Evolutionary conservation across 768 basidiomycete genomes (phyloP).

Genomic region (Suillus subalutaceus): DNA sequence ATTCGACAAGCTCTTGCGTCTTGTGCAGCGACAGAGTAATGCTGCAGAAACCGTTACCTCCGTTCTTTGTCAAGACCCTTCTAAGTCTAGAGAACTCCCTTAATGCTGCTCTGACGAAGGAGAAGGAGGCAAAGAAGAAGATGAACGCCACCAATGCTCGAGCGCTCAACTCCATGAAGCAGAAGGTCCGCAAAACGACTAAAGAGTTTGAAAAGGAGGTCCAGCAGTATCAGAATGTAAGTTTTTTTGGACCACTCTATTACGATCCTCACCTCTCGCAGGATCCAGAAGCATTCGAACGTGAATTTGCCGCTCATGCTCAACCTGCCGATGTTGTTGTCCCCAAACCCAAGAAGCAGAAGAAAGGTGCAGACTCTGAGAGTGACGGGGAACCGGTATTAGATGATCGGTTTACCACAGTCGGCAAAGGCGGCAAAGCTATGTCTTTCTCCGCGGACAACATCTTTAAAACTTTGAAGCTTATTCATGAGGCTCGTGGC

Average conservation of each 20-base stretch:
- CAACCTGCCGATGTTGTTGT: slow-evolving; percentile 47
- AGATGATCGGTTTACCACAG: slow-evolving; percentile 81
- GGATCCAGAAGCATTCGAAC: slow-evolving; percentile 90
- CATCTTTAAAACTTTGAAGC: slow-evolving; percentile 91
- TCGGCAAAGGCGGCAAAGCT: slow-evolving; percentile 87
- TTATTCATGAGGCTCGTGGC: slow-evolving; percentile 91
- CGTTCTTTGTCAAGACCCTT: slow-evolving; percentile 80
- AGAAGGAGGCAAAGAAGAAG: slow-evolving; percentile 93
- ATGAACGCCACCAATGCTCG: slow-evolving; percentile 94
- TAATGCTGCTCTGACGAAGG: slow-evolving; percentile 73
- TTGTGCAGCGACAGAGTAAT: slow-evolving; percentile 87
- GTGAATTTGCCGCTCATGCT: slow-evolving; percentile 62
- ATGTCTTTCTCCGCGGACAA: slow-evolving; percentile 81
- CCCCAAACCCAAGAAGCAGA: slow-evolving; percentile 39
- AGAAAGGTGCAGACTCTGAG: slow-evolving; percentile 35
- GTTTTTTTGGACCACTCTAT: slow-evolving; percentile 21
- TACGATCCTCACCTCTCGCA: slow-evolving; percentile 32
- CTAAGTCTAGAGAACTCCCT: slow-evolving; percentile 76
- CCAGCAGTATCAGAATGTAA: slow-evolving; percentile 77
- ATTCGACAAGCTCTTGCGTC: slow-evolving; percentile 92
- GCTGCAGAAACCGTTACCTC: slow-evolving; percentile 84
- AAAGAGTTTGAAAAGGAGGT: slow-evolving; percentile 89
- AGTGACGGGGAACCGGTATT: slow-evolving; percentile 43
- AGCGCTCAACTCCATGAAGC: slow-evolving; percentile 96
- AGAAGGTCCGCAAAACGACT: slow-evolving; percentile 88